phyloP scores from a whole-genome alignment of 352 stramenopile species.

The Pythium rishiriense region DNA sequence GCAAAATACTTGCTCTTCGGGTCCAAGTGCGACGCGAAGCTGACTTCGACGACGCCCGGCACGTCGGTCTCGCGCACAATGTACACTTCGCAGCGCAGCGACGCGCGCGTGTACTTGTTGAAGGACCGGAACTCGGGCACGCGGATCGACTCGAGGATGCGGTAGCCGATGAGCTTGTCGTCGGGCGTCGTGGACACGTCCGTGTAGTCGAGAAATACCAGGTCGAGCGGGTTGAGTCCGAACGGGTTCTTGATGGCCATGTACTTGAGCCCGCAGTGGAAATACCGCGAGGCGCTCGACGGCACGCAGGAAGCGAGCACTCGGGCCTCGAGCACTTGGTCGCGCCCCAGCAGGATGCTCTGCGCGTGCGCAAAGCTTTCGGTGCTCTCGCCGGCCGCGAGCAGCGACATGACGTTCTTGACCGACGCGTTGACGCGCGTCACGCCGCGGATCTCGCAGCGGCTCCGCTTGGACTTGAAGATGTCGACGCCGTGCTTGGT shows the following conservation, averaged over 20 bases:
- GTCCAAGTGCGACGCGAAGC: conserved; percentile 80
- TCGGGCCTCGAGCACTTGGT: conserved; percentile 67
- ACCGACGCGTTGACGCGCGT: conserved; percentile 79
- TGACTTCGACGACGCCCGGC: conserved; percentile 78
- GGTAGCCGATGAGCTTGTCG: conserved; percentile 67
- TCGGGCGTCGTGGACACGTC: conserved; percentile 66
- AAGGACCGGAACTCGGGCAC: conserved; percentile 56
- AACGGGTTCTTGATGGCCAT: conserved; percentile 83
- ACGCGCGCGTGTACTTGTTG: conserved; percentile 67
- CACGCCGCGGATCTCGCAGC: conserved; percentile 71
- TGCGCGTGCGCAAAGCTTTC: conserved; percentile 63
- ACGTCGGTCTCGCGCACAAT: conserved; percentile 68
- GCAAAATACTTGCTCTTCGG: conserved; percentile 76
- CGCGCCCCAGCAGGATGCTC: conserved; percentile 53
- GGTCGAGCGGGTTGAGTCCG: conserved; percentile 53
- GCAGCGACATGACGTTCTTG: conserved; percentile 80
- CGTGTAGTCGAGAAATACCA: conserved; percentile 86
- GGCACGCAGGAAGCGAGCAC: conserved; percentile 68
- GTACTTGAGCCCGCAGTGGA: conserved; percentile 86
- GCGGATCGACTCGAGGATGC: conserved; percentile 82
- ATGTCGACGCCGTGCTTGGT: conserved; percentile 72
- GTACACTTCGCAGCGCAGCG: conserved; percentile 82
- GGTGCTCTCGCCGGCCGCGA: conserved; percentile 53
- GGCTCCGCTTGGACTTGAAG: conserved; percentile 64
- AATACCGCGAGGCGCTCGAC: conserved; percentile 56